Evolutionary conservation across 2,329 filamentous ascomycete genomes (phyloP).

Genomic region (Trichoderma atroviride): DNA sequence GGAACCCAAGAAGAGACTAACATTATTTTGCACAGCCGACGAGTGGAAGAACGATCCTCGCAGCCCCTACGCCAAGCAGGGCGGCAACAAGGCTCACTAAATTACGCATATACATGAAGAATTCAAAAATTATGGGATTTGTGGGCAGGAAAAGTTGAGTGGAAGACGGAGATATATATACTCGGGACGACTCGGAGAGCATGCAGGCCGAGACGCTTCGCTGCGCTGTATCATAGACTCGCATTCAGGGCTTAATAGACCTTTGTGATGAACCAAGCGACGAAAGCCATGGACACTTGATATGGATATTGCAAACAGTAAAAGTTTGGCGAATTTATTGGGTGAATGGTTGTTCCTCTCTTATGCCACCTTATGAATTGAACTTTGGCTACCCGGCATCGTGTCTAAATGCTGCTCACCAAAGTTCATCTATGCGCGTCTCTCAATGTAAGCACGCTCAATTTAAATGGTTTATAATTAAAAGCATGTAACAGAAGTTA

Average conservation of each 20-base stretch:
- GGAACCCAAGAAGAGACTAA: constrained; percentile 30
- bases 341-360: not conserved
- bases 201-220: constrained; percentile 14
- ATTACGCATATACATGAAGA: not conserved
- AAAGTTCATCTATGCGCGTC: not conserved
- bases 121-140: constrained; percentile 17
- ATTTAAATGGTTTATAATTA: not conserved
- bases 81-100: constrained; percentile 50
- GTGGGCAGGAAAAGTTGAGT: constrained; percentile 30
- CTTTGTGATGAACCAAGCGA: constrained; percentile 30
- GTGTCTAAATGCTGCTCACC: not conserved
- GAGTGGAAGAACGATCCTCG: constrained; percentile 98
- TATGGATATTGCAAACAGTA: not conserved
- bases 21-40: constrained; percentile 61
- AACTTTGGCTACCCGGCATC: not conserved
- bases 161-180: constrained; percentile 35
- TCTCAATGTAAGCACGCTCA: not conserved
- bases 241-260: constrained; percentile 42
- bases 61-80: constrained; percentile 66
- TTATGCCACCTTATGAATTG: not conserved
- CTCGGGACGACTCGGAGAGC: constrained; percentile 35
- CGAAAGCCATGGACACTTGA: not conserved
- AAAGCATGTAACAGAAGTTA: not conserved
- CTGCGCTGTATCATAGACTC: constrained; percentile 48
- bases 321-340: not conserved